Base-by-base conservation (phyloP, 2,329 filamentous ascomycete species). In the Nemania sp. region DNA sequence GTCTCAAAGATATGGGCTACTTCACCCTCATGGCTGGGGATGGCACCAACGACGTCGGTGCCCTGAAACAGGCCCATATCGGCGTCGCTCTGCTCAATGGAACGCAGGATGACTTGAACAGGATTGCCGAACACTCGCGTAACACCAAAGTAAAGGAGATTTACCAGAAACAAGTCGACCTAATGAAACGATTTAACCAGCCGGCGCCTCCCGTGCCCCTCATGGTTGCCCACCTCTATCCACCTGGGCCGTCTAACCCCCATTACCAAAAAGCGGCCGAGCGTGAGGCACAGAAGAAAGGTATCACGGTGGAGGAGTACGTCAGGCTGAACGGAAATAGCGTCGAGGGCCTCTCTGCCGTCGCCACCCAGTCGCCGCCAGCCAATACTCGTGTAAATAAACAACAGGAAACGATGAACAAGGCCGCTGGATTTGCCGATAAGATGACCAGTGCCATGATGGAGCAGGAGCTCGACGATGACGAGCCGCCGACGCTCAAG, bases 1-100 rank as follows among this genome's bases (percentile, higher is more conserved):
- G 95, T 39, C 86, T 98, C 64, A 97, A 97, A 79, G 93, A 97
- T 71, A 90, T 92, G 79, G 95, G 95, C 51, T 99, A 99, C 80
- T 97, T 95, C 63, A 99, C 95, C 32, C 85, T 99, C 64, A 99
- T 99, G 95, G 96, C 93, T 70, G 95, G 95, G 76, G 95, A 99
- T 72, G 95, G 95, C 65, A 99, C 95, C 57, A 99, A 99, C 76
- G 95, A 99, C 73, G 95, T 99, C 57, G 95, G 95, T 66, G 95
- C 95, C 46, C 81, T 99, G 72, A 99, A 99, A 82, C 95, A 99
- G 79, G 95, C 95, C 42, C 95, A 99, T 73, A 92, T 99, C 65
- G 95, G 95, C 77, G 91, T 99, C 65, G 95, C 95, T 20, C 87
- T 99, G 51, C 86, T 99, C 68, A 99, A 99, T 76, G 95, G 95